Evolutionary conservation across 257 asterid genomes (phyloP), one percentile per base, ranked within the genome.

Genomic region (Petunia axillaris): DNA sequence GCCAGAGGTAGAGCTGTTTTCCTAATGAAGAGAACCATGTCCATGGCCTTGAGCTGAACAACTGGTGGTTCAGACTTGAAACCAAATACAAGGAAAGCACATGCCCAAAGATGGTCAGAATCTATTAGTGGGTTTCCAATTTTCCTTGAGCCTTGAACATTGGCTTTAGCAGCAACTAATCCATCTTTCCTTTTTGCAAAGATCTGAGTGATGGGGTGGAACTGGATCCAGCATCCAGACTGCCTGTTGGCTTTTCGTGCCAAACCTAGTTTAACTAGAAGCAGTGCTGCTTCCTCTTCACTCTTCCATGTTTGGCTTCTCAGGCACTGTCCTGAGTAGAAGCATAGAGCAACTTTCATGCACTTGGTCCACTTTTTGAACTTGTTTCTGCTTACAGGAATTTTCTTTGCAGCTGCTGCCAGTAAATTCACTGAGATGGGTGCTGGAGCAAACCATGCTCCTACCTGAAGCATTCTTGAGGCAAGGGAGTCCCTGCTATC

Each of bases 41-140:
- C 98, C 39, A 76, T 84, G 5, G 98, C 87, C 86, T 91, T 93
- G 73, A 94, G 98, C 82, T 90, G 94, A 39, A 93, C 95, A 0
- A 89, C 62, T 1, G 97, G 96, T 52, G 97, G 91, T 58, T 94
- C 97, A 0, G 94, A 87, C 79, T 89, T 90, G 93, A 90, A 94
- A 6, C 98, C 98, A 6, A 94, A 91, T 1, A 93, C 91, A 3
- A 91, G 93, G 85, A 94, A 93, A 0, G 94, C 94, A n/a, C 95
- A 87, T 0, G 97, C 93, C 98, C 95, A 93, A 25, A 89, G 86
- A 64, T 94, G 98, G 83, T 90, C 94, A 3, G 89, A 73, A 8
- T 87, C 89, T 37, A 83, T 35, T 2, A 58, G 1, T 0, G 93
- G 84, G 39, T 87, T 92, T 76, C 93, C 92, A 35, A 60, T 73